Evolutionary conservation across 495 filamentous ascomycete genomes (phyloP), one percentile per base, ranked within the genome.

Genomic region (Cudoniella acicularis): DNA sequence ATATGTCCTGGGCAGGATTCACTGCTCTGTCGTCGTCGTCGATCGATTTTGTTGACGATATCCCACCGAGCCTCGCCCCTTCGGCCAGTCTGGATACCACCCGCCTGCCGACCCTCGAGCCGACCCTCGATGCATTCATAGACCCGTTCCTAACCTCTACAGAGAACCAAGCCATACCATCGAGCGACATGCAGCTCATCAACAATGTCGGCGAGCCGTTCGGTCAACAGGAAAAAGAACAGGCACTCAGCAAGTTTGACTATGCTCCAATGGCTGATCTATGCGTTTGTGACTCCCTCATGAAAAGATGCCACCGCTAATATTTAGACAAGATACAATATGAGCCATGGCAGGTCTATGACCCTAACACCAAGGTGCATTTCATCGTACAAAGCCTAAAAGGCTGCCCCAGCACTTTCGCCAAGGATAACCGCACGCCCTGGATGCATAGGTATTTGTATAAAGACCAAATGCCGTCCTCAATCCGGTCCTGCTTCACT

Each of bases 401-500:
- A 59, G 52, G 57, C 22, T 64, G 69, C 10, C 56, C 66, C 36
- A 46, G 21, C 41, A 62, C 60, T 10, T 58, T 73, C 30, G 66
- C 71, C 13, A 57, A 47, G 8, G 27, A 59, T 18, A 72, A 65
- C 56, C 49, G 57, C 13, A 73, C 73, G 20, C 64, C 67, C 25
- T 75, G 63, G 47, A 60, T 73, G 55, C 73, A 75, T 54, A 62
- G 59, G 23, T 56, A 64, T 22, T 52, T 75, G 13, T 73, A 73
- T 51, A 53, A 56, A 53, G 49, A 57, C 40, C 48, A 74, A n/a
- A 63, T 64, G 56, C 68, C 70, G 25, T 62, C 47, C 4, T 67
- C 55, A 24, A 73, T 76, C 4, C 27, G 69, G 27, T 58, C 68
- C 4, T 67, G 65, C 8, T 74, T 72, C 43, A 60, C 69, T 3